Evolutionary conservation across 2,329 filamentous ascomycete species (phyloP), one percentile per base, ranked within the genome.

Genomic region (Aureobasidium zeae): DNA sequence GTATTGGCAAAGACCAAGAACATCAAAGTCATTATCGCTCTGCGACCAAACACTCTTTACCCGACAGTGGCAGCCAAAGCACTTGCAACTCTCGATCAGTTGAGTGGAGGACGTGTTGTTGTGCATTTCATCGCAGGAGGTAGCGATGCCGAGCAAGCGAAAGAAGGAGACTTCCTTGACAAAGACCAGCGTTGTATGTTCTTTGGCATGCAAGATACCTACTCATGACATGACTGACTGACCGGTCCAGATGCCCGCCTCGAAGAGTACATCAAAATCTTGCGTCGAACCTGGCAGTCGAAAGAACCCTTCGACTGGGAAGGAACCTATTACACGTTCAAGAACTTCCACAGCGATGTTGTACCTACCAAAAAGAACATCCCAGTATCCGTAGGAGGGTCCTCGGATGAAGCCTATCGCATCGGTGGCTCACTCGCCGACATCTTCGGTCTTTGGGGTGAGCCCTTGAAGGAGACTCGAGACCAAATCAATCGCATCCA

Each of bases 111-210:
- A 6, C 70, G 75, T 8, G 74, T 69, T 3, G 74, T 79, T 0
- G 76, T 78, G 9, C 76, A 79, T 52, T 77, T 79, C 53, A 79
- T 79, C 49, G 76, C 76, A 1, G 76, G 76, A 20, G 76, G 76
- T 35, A 76, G 68, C 45, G 76, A 79, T 44, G 69, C 58, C 2
- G 76, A 79, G 49, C 76, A 79, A 56, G 74, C 73, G 1, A 66
- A 65, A 19, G 76, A 79, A 55, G 76, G 76, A 9, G 76, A 79
- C 49, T 78, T 76, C 52, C 53, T 77, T 2, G 64, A 53, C 55
- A 79, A 79, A 53, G 68, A 72, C 8, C 61, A 77, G 54, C 70
- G 76, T 7, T 79, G 37, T 41, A n/a, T 26, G 37, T 31, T 11
- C 5, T 15, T 16, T 7, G 11, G 13, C 7, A 16, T 31, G 12